Conservation (phyloP, 352 stramenopile species). For the Globisporangium apiculatum region DNA sequence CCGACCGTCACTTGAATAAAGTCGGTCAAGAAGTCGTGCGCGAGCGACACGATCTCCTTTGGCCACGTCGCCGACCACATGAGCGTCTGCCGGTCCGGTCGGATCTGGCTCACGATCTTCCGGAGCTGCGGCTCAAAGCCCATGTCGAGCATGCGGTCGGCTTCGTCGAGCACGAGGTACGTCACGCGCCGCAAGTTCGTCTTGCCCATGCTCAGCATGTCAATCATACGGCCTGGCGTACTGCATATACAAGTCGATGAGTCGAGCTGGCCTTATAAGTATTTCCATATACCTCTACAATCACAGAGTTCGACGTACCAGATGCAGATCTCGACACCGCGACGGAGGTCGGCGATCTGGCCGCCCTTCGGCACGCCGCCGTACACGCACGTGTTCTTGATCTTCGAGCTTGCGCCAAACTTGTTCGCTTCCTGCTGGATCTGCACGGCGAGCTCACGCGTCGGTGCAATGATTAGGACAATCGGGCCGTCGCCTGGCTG, state of each 20-base stretch:
- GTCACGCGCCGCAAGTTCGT: conserved; percentile 96
- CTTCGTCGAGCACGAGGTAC: conserved; percentile 99
- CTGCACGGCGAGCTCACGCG: conserved; percentile 97
- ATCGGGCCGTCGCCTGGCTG: conserved; percentile 99
- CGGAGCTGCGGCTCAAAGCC: conserved; percentile 93
- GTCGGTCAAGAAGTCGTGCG: conserved; percentile 96
- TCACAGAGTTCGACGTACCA: conserved; percentile 22
- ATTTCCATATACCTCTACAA: no score
- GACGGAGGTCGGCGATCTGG: conserved; percentile 83
- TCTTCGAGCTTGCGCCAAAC: conserved; percentile 95
- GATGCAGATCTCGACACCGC: conserved; percentile 82
- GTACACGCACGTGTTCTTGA: conserved; percentile 99
- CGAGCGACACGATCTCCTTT: conserved; percentile 96
- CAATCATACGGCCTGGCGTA: conserved; percentile 96
- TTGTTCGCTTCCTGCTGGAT: conserved; percentile 99
- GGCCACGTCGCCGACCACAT: conserved; percentile 99
- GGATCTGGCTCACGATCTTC: conserved; percentile 97
- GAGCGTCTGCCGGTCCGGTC: conserved; percentile 96
- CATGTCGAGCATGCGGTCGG: conserved; percentile 95
- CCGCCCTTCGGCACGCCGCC: conserved; percentile 95
- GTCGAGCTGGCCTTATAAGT: no score
- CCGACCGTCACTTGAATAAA: conserved; percentile 95
- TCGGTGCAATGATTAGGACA: conserved; percentile 97
- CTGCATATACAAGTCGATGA: conserved; percentile 15
- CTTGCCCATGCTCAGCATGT: conserved; percentile 95